Conservation (phyloP, 2,329 filamentous ascomycete genomes). For the Colletotrichum navitas region DNA sequence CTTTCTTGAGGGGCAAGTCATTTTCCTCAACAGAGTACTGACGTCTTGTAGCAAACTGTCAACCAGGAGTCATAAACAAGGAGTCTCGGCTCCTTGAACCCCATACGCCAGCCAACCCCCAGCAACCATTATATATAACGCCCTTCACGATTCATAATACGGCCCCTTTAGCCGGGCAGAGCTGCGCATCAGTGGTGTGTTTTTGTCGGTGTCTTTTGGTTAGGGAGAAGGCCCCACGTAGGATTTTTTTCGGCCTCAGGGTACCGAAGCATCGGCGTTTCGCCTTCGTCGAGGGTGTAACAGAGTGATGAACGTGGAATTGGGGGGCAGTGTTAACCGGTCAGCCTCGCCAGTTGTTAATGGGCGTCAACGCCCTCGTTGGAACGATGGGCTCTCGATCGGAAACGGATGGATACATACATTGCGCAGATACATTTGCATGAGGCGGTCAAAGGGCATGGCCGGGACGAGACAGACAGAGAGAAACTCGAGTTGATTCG, state of each 20-base stretch:
- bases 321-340: not conserved
- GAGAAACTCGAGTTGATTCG: conserved; percentile 21
- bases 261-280: conserved; percentile 25
- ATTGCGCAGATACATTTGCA: conserved; percentile 18
- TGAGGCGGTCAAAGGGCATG: conserved; percentile 19
- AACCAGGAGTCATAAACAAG: conserved; percentile 44
- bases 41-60: conserved; percentile 45
- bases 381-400: not conserved
- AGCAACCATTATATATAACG: conserved; percentile 32
- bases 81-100: conserved; percentile 9
- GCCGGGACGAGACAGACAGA: conserved; percentile 3
- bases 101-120: conserved; percentile 24
- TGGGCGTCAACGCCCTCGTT: not conserved
- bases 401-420: not conserved
- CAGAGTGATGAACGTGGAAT: not conserved
- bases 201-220: conserved; percentile 28
- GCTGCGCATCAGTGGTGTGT: conserved; percentile 35
- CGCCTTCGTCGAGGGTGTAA: not conserved
- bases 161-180: conserved; percentile 32
- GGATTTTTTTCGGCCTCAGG: not conserved
- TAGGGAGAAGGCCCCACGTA: not conserved
- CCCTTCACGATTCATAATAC: conserved; percentile 39
- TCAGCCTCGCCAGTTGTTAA: not conserved
- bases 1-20: not conserved
- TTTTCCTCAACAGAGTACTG: conserved; percentile 5